Evolutionary conservation across 495 filamentous ascomycete genomes (phyloP).

Genomic region (Ramalina intermedia): DNA sequence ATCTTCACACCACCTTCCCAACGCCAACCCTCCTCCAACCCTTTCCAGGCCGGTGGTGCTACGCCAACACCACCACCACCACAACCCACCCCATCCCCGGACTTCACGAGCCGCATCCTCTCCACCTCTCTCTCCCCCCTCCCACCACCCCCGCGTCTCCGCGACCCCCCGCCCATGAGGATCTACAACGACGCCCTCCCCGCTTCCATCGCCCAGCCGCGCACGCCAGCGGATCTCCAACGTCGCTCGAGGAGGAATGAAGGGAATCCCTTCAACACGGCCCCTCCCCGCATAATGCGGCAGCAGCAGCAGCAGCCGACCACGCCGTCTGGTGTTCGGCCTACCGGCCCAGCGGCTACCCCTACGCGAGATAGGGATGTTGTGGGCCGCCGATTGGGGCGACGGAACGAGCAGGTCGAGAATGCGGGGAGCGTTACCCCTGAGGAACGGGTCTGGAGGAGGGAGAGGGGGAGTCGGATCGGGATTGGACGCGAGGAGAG

Average conservation of each 20-base stretch:
- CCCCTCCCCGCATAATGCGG: neutral
- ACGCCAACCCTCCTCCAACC: neutral
- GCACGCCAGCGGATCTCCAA: constrained; percentile 39
- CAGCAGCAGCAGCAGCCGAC: neutral
- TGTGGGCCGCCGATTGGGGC: neutral
- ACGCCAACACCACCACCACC: neutral
- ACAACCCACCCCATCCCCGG: constrained; percentile 1
- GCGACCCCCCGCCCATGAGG: neutral
- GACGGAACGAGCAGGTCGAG: constrained; percentile 5
- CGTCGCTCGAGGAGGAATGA: neutral
- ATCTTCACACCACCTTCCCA: constrained; percentile 1
- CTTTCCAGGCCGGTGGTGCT: constrained; percentile 3
- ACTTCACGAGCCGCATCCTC: neutral
- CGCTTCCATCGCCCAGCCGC: constrained; percentile 32
- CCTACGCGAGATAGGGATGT: neutral
- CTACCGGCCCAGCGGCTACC: neutral
- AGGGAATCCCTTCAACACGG: constrained; percentile 9
- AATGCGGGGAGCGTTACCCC: constrained; percentile 5
- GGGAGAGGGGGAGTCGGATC: neutral
- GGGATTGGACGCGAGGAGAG: constrained; percentile 1
- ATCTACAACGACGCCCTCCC: constrained; percentile 39
- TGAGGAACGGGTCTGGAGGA: constrained; percentile 8
- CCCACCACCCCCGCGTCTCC: constrained; percentile 16
- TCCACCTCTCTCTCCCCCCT: constrained; percentile 6
- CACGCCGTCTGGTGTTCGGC: neutral